Conservation (phyloP, 495 filamentous ascomycete species). For the Penicillium steckii region DNA sequence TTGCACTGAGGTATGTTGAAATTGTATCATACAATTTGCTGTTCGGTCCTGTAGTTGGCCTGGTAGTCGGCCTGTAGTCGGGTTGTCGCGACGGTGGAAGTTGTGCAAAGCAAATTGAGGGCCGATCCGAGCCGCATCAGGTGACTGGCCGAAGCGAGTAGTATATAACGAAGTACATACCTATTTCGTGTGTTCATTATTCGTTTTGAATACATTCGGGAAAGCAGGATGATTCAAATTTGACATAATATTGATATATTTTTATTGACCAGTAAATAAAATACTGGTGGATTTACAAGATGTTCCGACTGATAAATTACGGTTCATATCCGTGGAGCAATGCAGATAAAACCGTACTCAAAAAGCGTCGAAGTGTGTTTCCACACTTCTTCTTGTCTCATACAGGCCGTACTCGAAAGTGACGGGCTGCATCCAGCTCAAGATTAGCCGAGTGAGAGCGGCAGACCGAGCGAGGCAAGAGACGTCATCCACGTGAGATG, state of each 20-base stretch:
- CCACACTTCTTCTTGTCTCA: conserved; percentile 49
- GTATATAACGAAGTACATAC: too few species aligned
- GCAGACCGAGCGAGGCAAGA: conserved; percentile 57
- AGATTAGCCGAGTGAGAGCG: conserved; percentile 48
- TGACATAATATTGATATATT: too few species aligned
- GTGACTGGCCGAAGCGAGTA: too few species aligned
- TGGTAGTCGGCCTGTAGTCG: background rate
- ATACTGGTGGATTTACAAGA: conserved; percentile 1
- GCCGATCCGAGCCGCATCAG: background rate
- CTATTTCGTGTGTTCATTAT: too few species aligned
- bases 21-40: too few species aligned
- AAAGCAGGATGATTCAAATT: too few species aligned
- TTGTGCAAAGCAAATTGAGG: background rate
- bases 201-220: too few species aligned
- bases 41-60: conserved; percentile 1
- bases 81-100: background rate
- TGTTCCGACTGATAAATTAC: conserved; percentile 57
- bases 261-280: too few species aligned
- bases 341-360: conserved; percentile 53
- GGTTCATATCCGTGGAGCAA: conserved; percentile 38
- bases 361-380: conserved; percentile 44
- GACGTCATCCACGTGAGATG: conserved; percentile 28
- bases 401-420: conserved; percentile 29
- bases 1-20: background rate
- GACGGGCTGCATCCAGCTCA: conserved; percentile 53